These are phyloP conservation scores for Casuarina equisetifolia DNA, from an alignment of 306 rosid species.

Conservation along the genomic window DNA sequence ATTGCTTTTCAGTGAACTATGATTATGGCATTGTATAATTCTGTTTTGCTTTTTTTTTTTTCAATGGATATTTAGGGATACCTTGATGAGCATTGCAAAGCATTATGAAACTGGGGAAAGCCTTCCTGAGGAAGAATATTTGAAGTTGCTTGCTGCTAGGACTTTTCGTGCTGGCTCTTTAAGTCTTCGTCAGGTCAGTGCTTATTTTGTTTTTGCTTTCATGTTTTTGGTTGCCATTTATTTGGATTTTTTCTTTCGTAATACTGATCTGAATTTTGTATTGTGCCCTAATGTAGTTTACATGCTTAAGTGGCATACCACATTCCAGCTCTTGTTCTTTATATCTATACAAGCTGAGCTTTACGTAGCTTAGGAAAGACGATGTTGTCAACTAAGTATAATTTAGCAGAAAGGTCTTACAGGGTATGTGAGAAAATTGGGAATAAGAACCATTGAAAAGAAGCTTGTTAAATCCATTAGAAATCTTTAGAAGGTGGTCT, in stretches of 20 bases:
- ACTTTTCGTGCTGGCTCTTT: conserved; percentile 90
- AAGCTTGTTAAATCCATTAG: neutral
- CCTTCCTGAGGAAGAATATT: conserved; percentile 80
- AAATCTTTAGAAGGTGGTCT: conserved; percentile 1
- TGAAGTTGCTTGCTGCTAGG: conserved; percentile 92
- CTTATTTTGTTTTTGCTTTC: conserved; percentile 17
- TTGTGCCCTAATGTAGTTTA: conserved; percentile 1
- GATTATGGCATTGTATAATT: neutral
- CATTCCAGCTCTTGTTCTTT: neutral
- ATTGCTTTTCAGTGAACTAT: neutral
- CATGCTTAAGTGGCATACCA: neutral
- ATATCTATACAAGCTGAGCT: neutral
- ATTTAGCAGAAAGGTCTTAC: neutral
- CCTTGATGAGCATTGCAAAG: conserved; percentile 91
- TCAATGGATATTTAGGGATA: conserved; percentile 50
- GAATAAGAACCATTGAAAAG: neutral
- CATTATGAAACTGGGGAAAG: conserved; percentile 90
- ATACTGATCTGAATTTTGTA: conserved; percentile 14
- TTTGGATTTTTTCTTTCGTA: conserved; percentile 2
- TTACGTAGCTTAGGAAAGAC: neutral
- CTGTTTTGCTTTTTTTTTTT: neutral
- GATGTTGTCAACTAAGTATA: neutral
- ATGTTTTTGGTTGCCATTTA: neutral
- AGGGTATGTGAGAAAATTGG: neutral
- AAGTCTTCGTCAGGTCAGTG: conserved; percentile 92